Base-by-base conservation (phyloP, 805 yeast genomes). In the Kurtzmaniella cleridarum region DNA sequence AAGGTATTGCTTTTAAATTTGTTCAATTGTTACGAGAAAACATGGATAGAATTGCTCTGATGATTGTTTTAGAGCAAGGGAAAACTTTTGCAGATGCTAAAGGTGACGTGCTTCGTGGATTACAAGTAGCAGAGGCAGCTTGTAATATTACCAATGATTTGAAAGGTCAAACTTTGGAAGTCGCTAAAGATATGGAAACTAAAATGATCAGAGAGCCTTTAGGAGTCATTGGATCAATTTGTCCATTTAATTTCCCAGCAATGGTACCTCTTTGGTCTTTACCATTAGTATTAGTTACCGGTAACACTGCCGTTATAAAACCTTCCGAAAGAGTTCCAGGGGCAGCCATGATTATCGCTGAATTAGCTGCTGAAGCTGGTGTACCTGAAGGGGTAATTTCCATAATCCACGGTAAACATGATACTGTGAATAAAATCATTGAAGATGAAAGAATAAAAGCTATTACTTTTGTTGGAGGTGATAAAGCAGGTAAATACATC, bases 241-340 rank as follows among this genome's bases (percentile, higher is more conserved):
- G 84, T 47, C 91, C 91, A 15, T 83, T 83, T 69, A 83, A 83
- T 65, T 83, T 83, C 76, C 91, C 91, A 18, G 90, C 87, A 32
- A 83, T 83, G 91, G 85, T 84, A 49, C 83, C 83, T 8, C 66
- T 79, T 49, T 79, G 85, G 85, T 71, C 80, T 20, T 62, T 79
- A 40, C 85, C 85, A 6, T 66, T 79, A 46, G 64, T 75, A 11
- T 66, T 80, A 41, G 83, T 75, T 35, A 81, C 88, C 16, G 91
- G 91, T 46, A 84, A 83, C 68, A 78, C 88, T 30, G 73, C 76
- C 55, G 56, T 82, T 53, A 62, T 78, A 68, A 57, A 81, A 71
- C 74, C 74, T 2, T 61, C 84, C 38, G 91, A 83, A 66, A 63
- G 86, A 41, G 87, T 83, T 44, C 91, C 91, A n/a, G 89, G 89